Base-by-base conservation (phyloP, 805 yeast genomes). In the Kluyveromyces starmeri region DNA sequence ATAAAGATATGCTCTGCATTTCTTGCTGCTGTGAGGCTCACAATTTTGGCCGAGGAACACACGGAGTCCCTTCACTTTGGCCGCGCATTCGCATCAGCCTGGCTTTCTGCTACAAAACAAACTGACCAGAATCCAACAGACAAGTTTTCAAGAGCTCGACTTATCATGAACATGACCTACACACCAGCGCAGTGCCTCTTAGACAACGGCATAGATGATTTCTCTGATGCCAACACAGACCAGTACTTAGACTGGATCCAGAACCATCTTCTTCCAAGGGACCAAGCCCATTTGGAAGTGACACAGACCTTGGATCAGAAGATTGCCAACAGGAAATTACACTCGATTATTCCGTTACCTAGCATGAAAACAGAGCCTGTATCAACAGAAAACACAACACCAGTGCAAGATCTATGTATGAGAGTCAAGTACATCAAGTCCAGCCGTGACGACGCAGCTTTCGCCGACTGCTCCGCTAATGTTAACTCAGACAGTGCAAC, bases 211-310 rank as follows among this genome's bases (percentile, higher is more conserved):
- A 29, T 38, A 2, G 46, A 33, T 20, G 36, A 40, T 14, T 53
- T 56, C 57, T 19, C 41, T 7, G 41, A 44, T 12, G 28, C 32
- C 8, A 39, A 51, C 16, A 50, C 51, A 1, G 22, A 39, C 2
- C 36, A 43, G 13, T 56, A 53, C 39, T 38, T 56, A 20, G 41
- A 46, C 16, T 56, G 61, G 61, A 28, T 54, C 9, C 53, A 56
- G 27, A 25, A 40, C 7, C 33, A 40, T 11, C 47, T 50, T 30
- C 35, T 54, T 17, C 40, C 48, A 1, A 25, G 34, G 9, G 48
- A 46, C 7, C 20, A 33, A 11, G 28, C 32, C 9, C 11, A 15
- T 6, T 32, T 46, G 12, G 44, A 44, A n/a, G 28, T 30, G 7
- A 38, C 31, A 14, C 28, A 43, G 15, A 41, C 46, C 4, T 44